Conservation (phyloP, 2,329 filamentous ascomycete genomes). For the Penicillium sp. region DNA sequence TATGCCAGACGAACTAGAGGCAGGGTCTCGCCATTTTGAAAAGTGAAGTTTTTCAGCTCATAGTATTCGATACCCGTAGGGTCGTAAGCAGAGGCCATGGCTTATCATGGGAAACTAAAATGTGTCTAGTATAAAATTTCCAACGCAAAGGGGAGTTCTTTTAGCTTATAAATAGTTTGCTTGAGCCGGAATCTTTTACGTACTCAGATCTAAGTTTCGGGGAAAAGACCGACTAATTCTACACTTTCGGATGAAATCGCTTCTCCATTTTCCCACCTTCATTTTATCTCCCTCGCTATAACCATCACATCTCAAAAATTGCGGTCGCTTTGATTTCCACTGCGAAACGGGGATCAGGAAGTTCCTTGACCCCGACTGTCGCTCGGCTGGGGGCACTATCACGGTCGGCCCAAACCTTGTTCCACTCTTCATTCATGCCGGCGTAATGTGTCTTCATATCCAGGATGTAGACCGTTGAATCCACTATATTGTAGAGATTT, state of each 20-base stretch:
- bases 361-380: constrained; percentile 22
- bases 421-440: constrained; percentile 55
- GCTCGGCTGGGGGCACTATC: constrained; percentile 37
- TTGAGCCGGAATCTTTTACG: neutral
- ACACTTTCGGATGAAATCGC: neutral
- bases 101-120: neutral
- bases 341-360: constrained; percentile 18
- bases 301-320: constrained; percentile 9
- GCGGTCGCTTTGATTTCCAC: constrained; percentile 23
- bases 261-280: too few species aligned
- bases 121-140: too few species aligned
- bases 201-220: constrained; percentile 1
- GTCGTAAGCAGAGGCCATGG: constrained; percentile 16
- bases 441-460: constrained; percentile 50
- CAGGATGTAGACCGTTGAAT: constrained; percentile 47
- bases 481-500: constrained; percentile 44
- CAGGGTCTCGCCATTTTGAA: constrained; percentile 40
- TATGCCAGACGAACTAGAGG: constrained; percentile 45
- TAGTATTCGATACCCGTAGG: constrained; percentile 37
- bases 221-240: neutral
- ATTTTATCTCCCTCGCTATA: neutral
- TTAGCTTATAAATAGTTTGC: neutral
- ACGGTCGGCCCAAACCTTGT: constrained; percentile 46
- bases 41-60: constrained; percentile 43
- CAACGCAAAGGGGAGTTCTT: too few species aligned